Evolutionary conservation across 768 basidiomycete species (phyloP), one percentile per base, ranked within the genome.

Genomic region (Lactifluus subvellereus): DNA sequence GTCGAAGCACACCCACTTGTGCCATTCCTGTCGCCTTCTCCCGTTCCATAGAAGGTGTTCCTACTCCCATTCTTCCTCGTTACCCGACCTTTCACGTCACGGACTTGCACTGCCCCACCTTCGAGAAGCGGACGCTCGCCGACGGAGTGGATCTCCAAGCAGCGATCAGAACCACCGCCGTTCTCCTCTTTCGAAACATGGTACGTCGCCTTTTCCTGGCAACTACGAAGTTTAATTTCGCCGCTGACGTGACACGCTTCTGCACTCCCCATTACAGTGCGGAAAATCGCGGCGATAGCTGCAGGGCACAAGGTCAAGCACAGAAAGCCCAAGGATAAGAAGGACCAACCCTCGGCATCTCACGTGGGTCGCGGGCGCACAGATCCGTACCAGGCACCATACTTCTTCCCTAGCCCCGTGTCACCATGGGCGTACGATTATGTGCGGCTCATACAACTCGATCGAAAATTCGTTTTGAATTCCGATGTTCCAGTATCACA

Each of bases 361-460:
- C 37, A 20, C 8, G 48, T 54, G 53, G 52, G 40, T 27, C 67
- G 22, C 71, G 48, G 27, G 37, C 79, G 80, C 8, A 86, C 85
- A 2, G 76, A 82, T 54, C 85, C 86, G 3, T 88, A 86, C 66
- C 80, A 82, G 61, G 84, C 84, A 5, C 84, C 85, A 2, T 86
- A 84, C 69, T 85, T 83, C 72, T 81, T 82, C 67, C 79, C 82
- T 20, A 73, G 77, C 6, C 85, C 85, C 2, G 68, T 69, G 2
- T 74, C 76, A 0, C 76, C 73, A 0, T 72, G 70, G n/a, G 77
- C 76, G 1, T 65, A 65, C 11, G 73, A 67, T 33, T 77, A 77
- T 59, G 67, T 73, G 33, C 60, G 22, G n/a, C 49, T 40, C 20
- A 59, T 38, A 30, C 62, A 51, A 40, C 57, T 49, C 54, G n/a